These are phyloP conservation scores for Acrodontium crateriforme DNA, from an alignment of 2,329 filamentous ascomycete species.

Conservation along the genomic window DNA sequence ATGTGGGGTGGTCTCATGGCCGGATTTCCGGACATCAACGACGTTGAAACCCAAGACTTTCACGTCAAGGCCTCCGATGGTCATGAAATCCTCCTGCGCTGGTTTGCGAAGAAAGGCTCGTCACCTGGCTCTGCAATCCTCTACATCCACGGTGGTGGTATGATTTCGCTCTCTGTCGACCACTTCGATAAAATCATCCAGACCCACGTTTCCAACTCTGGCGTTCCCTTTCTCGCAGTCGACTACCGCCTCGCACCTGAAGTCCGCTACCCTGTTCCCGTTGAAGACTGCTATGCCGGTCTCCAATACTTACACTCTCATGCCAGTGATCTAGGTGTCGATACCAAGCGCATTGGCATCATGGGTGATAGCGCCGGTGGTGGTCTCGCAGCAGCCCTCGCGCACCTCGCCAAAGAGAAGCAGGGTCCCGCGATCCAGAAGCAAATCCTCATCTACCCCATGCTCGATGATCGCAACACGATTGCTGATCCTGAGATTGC, in stretches of 20 bases:
- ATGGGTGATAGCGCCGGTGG: constrained; percentile 33
- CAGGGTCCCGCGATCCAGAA: constrained; percentile 20
- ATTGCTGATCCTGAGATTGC: constrained; percentile 21
- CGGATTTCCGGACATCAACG: constrained; percentile 1
- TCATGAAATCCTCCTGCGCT: constrained; percentile 10
- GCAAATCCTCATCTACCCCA: constrained; percentile 34
- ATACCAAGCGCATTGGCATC: constrained; percentile 27
- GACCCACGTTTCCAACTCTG: constrained; percentile 12
- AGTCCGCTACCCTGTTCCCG: constrained; percentile 22
- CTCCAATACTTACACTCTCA: constrained; percentile 27
- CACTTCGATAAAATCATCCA: constrained; percentile 15
- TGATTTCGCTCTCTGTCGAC: constrained; percentile 21
- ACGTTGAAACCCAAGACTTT: constrained; percentile 8
- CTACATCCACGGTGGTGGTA: constrained; percentile 31
- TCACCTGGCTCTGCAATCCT: constrained; percentile 16
- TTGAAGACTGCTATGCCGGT: constrained; percentile 29
- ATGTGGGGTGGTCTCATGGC: constrained; percentile 3
- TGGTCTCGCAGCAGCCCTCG: constrained; percentile 26
- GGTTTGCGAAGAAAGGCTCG: constrained; percentile 8
- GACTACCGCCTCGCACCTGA: constrained; percentile 34
- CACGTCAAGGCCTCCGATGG: constrained; percentile 6
- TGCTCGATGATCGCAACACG: constrained; percentile 34
- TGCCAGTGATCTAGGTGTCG: constrained; percentile 27
- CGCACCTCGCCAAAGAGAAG: constrained; percentile 22
- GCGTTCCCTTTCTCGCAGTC: constrained; percentile 25